phyloP scores from a whole-genome alignment of 139 green algal genomes.

The Chlamydomonas sphaeroides region DNA sequence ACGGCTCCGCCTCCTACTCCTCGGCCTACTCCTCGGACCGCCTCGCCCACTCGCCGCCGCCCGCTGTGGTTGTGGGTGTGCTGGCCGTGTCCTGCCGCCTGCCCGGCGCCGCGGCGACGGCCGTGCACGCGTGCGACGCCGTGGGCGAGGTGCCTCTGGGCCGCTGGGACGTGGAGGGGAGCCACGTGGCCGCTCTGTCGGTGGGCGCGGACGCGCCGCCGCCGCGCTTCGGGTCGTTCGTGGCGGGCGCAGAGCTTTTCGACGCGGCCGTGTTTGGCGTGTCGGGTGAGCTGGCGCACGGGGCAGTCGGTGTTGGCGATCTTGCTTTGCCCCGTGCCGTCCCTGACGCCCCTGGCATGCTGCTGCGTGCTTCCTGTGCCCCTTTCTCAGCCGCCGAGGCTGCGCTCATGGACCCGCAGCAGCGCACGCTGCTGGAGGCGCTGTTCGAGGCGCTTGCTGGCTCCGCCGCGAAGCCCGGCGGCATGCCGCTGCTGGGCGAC shows the following conservation, averaged over 20 bases:
- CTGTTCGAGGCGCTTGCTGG: constrained; percentile 35
- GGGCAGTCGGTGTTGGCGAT: too few species aligned
- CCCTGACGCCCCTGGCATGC: too few species aligned
- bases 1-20: too few species aligned
- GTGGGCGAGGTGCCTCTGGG: constrained; percentile 38
- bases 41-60: too few species aligned
- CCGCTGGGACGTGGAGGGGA: constrained; percentile 59
- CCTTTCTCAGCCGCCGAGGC: constrained; percentile 80
- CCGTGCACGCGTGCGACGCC: constrained; percentile 6
- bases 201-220: constrained; percentile 5
- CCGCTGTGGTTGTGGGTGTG: constrained; percentile 6
- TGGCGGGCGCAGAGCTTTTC: constrained; percentile 69
- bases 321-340: too few species aligned
- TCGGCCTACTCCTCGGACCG: too few species aligned
- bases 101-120: neutral
- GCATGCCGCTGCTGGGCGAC: neutral
- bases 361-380: too few species aligned
- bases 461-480: neutral
- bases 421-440: constrained; percentile 76
- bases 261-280: constrained; percentile 77
- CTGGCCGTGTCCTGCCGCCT: neutral
- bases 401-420: constrained; percentile 83
- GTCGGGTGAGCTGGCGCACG: too few species aligned
- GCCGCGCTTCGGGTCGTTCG: constrained; percentile 69
- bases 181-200: constrained; percentile 1